phyloP scores from a whole-genome alignment of 2,329 filamentous ascomycete species.

The Madurella mycetomatis region DNA sequence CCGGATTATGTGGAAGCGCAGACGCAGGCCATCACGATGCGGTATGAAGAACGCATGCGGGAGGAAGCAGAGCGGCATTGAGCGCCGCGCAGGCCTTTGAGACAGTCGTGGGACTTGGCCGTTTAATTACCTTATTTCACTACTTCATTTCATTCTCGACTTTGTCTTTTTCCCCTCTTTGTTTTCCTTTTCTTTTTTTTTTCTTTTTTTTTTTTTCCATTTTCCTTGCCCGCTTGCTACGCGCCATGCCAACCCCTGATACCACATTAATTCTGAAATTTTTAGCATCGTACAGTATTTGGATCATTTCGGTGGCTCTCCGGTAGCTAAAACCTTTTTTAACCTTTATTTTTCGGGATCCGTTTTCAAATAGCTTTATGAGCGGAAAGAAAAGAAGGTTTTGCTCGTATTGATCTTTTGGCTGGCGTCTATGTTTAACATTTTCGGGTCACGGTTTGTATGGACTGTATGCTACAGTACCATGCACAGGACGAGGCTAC shows the following conservation, averaged over 20 bases:
- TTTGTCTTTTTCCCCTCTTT: not conserved
- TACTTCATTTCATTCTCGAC: not conserved
- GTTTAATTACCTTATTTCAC: not conserved
- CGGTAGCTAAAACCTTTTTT: not conserved
- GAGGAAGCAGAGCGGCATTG: conserved; percentile 63
- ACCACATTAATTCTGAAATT: not conserved
- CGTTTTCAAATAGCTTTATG: not conserved
- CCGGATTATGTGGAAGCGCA: conserved; percentile 88
- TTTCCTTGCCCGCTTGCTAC: not conserved
- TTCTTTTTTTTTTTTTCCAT: not conserved
- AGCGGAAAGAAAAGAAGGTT: not conserved
- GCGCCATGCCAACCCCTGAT: not conserved
- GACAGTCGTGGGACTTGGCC: not conserved
- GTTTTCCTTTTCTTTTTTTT: conserved; percentile 1
- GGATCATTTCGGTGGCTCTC: not conserved
- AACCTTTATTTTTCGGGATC: not conserved
- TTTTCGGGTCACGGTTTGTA: not conserved
- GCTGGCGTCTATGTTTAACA: not conserved
- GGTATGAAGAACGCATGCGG: conserved; percentile 65
- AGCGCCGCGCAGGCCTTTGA: not conserved
- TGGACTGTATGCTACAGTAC: not conserved
- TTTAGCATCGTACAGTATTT: not conserved
- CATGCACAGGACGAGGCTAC: not conserved
- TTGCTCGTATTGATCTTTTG: not conserved
- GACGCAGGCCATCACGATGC: conserved; percentile 57